These are phyloP conservation scores for Kluyveromyces marxianus DNA, from an alignment of 1,139 yeast genomes.

Conservation along the genomic window DNA sequence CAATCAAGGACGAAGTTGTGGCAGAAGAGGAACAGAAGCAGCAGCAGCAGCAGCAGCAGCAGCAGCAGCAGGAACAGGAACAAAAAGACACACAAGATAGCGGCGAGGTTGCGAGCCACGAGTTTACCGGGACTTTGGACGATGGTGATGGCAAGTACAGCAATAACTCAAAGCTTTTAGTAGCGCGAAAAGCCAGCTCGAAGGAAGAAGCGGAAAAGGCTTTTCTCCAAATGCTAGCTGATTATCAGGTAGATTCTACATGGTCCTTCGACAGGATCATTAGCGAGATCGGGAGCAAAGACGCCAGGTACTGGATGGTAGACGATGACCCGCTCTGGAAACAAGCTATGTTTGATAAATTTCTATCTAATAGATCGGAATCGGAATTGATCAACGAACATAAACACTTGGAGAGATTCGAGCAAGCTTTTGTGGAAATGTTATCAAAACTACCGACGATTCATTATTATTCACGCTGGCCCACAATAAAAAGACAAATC, in stretches of 20 bases:
- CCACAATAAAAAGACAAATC: slow-evolving; percentile 43
- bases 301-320: slow-evolving; percentile 65
- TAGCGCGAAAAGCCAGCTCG: slow-evolving; percentile 13
- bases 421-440: slow-evolving; percentile 44
- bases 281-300: slow-evolving; percentile 44
- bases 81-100: slow-evolving; percentile 11
- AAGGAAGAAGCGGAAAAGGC: slow-evolving; percentile 37
- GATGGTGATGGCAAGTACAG: slow-evolving; percentile 9
- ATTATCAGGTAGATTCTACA: slow-evolving; percentile 53
- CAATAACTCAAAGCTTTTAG: slow-evolving; percentile 15
- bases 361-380: slow-evolving; percentile 46
- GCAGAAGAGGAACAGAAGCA: background rate
- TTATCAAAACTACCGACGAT: slow-evolving; percentile 38
- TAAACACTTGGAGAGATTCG: slow-evolving; percentile 47
- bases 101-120: slow-evolving; percentile 8
- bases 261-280: slow-evolving; percentile 73
- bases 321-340: slow-evolving; percentile 52
- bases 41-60: slow-evolving; percentile 13
- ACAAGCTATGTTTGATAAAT: slow-evolving; percentile 58
- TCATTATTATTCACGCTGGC: slow-evolving; percentile 61
- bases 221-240: slow-evolving; percentile 48
- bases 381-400: slow-evolving; percentile 48
- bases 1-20: slow-evolving; percentile 32
- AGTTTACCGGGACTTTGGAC: slow-evolving; percentile 7
- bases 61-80: background rate